phyloP scores from a whole-genome alignment of 179 eudicot genomes.

The Drosera spatulata region DNA sequence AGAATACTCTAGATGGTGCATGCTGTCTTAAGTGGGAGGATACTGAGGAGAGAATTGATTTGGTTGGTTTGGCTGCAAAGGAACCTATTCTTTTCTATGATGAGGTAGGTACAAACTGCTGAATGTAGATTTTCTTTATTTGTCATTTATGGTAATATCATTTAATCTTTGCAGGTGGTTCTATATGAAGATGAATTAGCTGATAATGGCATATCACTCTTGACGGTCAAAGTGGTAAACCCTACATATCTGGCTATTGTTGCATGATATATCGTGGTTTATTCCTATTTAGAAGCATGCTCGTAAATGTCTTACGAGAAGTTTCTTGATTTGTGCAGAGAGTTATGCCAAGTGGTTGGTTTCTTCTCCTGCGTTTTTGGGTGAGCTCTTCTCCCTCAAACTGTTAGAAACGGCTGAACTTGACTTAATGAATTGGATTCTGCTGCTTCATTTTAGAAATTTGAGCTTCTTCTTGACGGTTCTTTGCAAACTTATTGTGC shows the following conservation, averaged over 20 bases:
- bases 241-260: not conserved
- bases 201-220: conserved; percentile 73
- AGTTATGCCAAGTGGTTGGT: conserved; percentile 94
- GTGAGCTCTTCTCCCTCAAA: conserved; percentile 31
- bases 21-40: conserved; percentile 66
- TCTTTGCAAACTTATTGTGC: too few species aligned
- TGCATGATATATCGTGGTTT: too few species aligned
- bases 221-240: conserved; percentile 91
- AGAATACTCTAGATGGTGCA: conserved; percentile 18
- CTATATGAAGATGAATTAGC: conserved; percentile 95
- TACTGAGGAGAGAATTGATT: conserved; percentile 62
- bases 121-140: not conserved
- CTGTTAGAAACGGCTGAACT: not conserved
- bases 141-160: not conserved
- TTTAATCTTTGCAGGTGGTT: conserved; percentile 42
- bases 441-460: not conserved
- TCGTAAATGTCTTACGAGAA: not conserved
- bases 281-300: too few species aligned
- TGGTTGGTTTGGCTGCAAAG: conserved; percentile 65
- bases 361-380: conserved; percentile 87
- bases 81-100: conserved; percentile 94
- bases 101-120: conserved; percentile 41
- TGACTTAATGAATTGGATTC: not conserved
- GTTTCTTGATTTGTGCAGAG: conserved; percentile 38
- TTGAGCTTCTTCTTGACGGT: not conserved